Evolutionary conservation across 1,139 yeast species (phyloP), one percentile per base, ranked within the genome.

Genomic region (Yarrowia galli): DNA sequence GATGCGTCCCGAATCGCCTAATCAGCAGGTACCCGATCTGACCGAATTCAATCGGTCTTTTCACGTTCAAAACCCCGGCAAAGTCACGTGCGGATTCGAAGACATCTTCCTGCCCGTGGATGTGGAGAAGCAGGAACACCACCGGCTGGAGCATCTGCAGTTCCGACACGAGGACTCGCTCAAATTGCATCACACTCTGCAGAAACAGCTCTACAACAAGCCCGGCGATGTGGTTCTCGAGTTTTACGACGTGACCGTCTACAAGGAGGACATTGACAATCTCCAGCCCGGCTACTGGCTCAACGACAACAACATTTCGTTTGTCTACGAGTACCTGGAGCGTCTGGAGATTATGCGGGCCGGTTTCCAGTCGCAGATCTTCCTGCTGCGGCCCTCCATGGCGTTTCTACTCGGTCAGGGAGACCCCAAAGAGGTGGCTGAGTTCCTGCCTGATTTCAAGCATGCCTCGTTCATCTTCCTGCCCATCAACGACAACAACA

Each of bases 271-370:
- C 72, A 69, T 85, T 22, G 77, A 73, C 67, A 83, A 81, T 72
- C 75, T 82, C 46, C 75, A 75, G 66, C 81, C 81, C 63, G 89
- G 85, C 38, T 89, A 88, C 73, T 89, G 96, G 96, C 78, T 90
- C 40, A 88, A 87, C 73, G 96, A 89, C 73, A 88, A 88, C 73
- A 86, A 88, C 71, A 83, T 90, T 46, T 80, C 90, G 0, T 84
- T 89, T 69, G 77, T 88, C 28, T 89, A 83, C 75, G 92, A 88
- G 74, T 81, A 84, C 70, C 76, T 90, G n/a, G 83, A 82, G 69
- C 74, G 79, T 2, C 73, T 68, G 71, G 32, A 45, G 64, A 51
- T 67, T 71, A 48, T 28, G 51, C 20, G 64, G 20, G 67, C 65
- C n/a, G 63, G 66, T n/a, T 53, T 65, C 40, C 65, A 36, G 48